phyloP scores from a whole-genome alignment of 345 rosid genomes.

The Populus nigra region DNA sequence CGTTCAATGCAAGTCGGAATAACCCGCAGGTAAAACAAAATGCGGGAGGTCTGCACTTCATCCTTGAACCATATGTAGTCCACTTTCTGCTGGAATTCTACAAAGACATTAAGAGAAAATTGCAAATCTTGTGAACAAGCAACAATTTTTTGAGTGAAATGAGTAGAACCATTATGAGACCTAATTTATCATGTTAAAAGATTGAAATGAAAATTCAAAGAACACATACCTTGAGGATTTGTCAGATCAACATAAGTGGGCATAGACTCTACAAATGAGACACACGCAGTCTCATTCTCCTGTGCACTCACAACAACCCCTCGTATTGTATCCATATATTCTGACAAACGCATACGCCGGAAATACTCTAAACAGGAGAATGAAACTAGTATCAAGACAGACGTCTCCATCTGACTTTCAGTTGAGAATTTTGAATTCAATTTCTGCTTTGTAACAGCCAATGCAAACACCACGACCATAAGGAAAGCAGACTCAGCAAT shows the following conservation, averaged over 20 bases:
- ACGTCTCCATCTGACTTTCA: constrained; percentile 60
- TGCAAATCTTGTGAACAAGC: constrained; percentile 3
- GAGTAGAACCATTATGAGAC: not conserved
- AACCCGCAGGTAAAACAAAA: constrained; percentile 81
- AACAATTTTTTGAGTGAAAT: constrained; percentile 1
- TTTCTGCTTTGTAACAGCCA: constrained; percentile 69
- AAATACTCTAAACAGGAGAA: constrained; percentile 87
- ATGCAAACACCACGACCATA: constrained; percentile 78
- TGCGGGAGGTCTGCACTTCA: constrained; percentile 89
- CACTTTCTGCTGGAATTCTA: constrained; percentile 42
- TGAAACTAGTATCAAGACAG: constrained; percentile 65
- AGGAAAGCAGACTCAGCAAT: constrained; percentile 89
- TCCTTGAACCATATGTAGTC: constrained; percentile 75
- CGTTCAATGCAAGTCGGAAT: constrained; percentile 79
- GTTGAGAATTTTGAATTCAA: constrained; percentile 44
- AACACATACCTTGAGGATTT: constrained; percentile 55
- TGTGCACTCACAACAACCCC: constrained; percentile 69
- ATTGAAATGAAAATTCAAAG: not conserved
- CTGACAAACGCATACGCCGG: constrained; percentile 75
- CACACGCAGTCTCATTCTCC: constrained; percentile 65
- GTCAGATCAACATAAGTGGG: constrained; percentile 71
- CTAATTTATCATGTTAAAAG: constrained; percentile 6
- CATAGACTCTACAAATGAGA: constrained; percentile 70
- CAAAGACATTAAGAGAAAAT: constrained; percentile 8
- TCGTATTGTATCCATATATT: constrained; percentile 82